Evolutionary conservation across 2,329 filamentous ascomycete genomes (phyloP).

Genomic region (Ophiostoma novo-ulmi): DNA sequence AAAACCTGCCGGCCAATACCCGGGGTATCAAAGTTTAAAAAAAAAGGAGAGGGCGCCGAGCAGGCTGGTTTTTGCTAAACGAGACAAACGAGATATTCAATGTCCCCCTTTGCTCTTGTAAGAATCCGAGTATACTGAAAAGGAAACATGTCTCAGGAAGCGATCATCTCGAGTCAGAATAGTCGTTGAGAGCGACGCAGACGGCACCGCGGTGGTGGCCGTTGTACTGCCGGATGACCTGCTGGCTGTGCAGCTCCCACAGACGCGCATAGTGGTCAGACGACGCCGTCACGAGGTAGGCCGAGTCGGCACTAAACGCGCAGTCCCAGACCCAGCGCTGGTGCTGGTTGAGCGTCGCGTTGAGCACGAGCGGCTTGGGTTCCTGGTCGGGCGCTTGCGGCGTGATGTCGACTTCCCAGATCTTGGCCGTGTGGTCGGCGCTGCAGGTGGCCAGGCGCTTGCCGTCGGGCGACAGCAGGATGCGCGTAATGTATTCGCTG

Average conservation of each 20-base stretch:
- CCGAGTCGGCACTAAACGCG: constrained; percentile 87
- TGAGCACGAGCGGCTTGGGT: constrained; percentile 65
- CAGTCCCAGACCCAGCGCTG: constrained; percentile 98
- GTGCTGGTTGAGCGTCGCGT: constrained; percentile 82
- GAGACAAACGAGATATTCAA: background rate
- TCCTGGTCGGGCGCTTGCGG: constrained; percentile 38
- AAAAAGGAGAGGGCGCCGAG: background rate
- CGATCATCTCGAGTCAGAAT: constrained; percentile 51
- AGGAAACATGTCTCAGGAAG: no score
- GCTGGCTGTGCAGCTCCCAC: constrained; percentile 82
- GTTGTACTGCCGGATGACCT: constrained; percentile 91
- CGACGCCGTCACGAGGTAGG: constrained; percentile 88
- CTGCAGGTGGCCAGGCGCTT: constrained; percentile 92
- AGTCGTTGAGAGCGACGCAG: constrained; percentile 89
- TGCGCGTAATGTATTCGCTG: constrained; percentile 86
- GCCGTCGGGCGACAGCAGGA: constrained; percentile 86
- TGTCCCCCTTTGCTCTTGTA: no score
- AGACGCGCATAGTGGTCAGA: constrained; percentile 88
- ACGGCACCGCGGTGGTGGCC: constrained; percentile 89
- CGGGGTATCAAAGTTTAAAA: background rate
- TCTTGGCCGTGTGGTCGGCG: constrained; percentile 88
- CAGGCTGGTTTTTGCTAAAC: background rate
- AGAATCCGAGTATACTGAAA: background rate
- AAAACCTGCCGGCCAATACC: constrained; percentile 11
- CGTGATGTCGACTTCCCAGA: constrained; percentile 86